Conservation (phyloP, 495 filamentous ascomycete species). For the Aspergillus bridgeri region DNA sequence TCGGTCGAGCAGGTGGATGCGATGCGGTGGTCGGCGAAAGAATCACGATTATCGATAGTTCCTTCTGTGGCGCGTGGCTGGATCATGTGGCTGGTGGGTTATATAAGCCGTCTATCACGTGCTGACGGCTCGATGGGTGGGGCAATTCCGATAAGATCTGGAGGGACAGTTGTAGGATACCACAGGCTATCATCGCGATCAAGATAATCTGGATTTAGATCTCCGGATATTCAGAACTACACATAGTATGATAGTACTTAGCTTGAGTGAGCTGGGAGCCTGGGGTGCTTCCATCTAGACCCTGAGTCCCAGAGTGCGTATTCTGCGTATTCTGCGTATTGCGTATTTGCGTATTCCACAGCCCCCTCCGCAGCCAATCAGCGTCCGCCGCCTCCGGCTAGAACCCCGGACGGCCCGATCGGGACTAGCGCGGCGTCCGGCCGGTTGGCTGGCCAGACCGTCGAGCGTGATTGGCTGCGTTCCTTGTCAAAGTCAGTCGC, state of each 20-base stretch:
- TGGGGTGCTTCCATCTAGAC: not conserved
- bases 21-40: not conserved
- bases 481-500: constrained; percentile 22
- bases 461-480: constrained; percentile 17
- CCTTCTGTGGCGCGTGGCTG: constrained; percentile 10
- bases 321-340: not conserved
- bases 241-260: too few species aligned
- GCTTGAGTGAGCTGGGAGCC: too few species aligned
- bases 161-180: too few species aligned
- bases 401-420: constrained; percentile 10
- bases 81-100: constrained; percentile 11
- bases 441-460: constrained; percentile 11
- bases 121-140: not conserved
- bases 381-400: constrained; percentile 5
- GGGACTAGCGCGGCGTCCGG: constrained; percentile 3
- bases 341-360: not conserved
- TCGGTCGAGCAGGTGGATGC: not conserved
- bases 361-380: not conserved
- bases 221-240: too few species aligned
- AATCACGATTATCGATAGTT: constrained; percentile 29
- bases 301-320: not conserved
- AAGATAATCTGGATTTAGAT: too few species aligned
- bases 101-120: constrained; percentile 4
- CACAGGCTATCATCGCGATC: too few species aligned
- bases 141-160: too few species aligned